Base-by-base conservation (phyloP, 1,284 basidiomycete species). In the Ganoderma sinense region DNA sequence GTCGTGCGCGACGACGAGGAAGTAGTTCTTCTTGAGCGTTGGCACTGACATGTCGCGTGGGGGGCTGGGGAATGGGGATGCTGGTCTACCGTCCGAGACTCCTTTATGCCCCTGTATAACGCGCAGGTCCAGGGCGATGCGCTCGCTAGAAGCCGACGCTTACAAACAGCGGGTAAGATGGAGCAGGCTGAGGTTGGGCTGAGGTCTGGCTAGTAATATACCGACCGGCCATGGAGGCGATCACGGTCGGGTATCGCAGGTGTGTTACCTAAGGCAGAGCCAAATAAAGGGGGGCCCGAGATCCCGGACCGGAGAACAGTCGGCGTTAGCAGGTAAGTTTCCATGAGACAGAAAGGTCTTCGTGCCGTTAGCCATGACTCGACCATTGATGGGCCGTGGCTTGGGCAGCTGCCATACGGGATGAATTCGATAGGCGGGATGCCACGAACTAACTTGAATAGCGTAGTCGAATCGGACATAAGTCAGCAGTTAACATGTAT, bases 1-100 rank as follows among this genome's bases (percentile, higher is more conserved):
- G 45, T 71, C 69, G 6, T 60, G 66, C 2, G 64, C 66, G 51
- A 65, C 23, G 23, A 71, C 31, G 62, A 71, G 59, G 41, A 68
- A 71, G 45, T 64, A 63, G 61, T 67, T 62, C 36, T 65, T 59
- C 56, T 41, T 59, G 45, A 40, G 36, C 20, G 40, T 20, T 18
- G 61, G n/a, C 18, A 23, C 0, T 20, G 63, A 56, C 64, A 65
- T 65, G 31, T 14, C 55, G 26, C 6, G 36, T 4, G 33, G 10
- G 23, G 20, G n/a, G n/a, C n/a, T 60, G 56, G 29, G 6, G 45
- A 23, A 20, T 11, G 29, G 14, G 14, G 45, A 53, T 16, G 7
- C 10, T 5, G 48, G 16, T 23, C 18, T 45, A n/a, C 43, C 5
- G 20, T n/a, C 43, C 4, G 8, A 10, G 10, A 6, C n/a, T 45